Conservation (phyloP, 139 green algal species). For the Closterium sp. region DNA sequence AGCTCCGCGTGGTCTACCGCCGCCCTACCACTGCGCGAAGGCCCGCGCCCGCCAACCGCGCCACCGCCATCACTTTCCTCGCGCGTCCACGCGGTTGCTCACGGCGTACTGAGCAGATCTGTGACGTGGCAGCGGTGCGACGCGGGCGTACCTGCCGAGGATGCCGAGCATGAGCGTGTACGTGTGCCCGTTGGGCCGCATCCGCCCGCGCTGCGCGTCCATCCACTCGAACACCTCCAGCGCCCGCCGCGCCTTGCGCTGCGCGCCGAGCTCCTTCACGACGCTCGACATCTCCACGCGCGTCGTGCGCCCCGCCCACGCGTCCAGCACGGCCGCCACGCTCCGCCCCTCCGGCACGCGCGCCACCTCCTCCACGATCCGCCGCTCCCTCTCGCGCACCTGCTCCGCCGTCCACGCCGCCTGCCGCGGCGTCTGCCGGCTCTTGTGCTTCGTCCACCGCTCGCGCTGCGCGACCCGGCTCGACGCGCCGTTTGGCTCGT, state of each 20-base stretch:
- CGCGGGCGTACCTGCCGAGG: constrained; percentile 4
- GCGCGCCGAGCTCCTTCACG: constrained; percentile 16
- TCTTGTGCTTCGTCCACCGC: background rate
- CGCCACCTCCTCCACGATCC: background rate
- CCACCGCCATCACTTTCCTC: no score
- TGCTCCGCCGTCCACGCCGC: background rate
- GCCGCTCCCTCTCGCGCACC: background rate
- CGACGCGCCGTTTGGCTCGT: background rate
- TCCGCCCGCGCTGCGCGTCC: background rate
- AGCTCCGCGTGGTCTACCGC: no score
- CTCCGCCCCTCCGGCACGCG: background rate
- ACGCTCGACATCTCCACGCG: constrained; percentile 27
- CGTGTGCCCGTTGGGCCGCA: constrained; percentile 17
- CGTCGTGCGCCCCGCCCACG: background rate
- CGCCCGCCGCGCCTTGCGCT: background rate
- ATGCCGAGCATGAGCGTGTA: constrained; percentile 29
- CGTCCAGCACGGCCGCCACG: constrained; percentile 2
- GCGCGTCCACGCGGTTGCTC: no score
- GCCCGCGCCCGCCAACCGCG: no score
- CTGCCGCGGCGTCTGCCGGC: background rate
- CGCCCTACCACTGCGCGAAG: no score
- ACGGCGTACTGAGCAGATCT: no score
- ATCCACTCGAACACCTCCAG: constrained; percentile 32
- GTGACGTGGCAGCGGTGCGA: background rate
- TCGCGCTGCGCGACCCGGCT: background rate